These are phyloP conservation scores for Recurvomyces mirabilis DNA, from an alignment of 495 filamentous ascomycete species.

Conservation along the genomic window DNA sequence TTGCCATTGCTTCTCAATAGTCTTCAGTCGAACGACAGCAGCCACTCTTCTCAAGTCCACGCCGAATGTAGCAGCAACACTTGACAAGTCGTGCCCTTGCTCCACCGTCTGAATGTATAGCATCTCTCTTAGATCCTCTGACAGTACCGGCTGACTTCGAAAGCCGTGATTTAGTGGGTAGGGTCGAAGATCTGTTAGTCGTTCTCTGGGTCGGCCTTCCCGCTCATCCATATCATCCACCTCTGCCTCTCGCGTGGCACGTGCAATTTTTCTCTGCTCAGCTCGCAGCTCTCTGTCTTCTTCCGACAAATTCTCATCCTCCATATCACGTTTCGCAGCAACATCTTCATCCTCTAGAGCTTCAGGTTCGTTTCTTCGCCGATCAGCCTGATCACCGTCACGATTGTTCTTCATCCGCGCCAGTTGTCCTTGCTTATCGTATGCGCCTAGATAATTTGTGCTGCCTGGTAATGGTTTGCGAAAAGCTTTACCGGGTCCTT, in stretches of 20 bases:
- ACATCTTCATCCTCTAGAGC: constrained; percentile 16
- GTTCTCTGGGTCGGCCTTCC: constrained; percentile 31
- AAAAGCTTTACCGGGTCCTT: constrained; percentile 43
- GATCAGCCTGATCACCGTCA: not conserved
- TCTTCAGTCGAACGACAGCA: constrained; percentile 78
- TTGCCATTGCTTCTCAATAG: constrained; percentile 68
- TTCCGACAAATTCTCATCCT: constrained; percentile 13
- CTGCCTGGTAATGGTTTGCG: constrained; percentile 44
- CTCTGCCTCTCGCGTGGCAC: constrained; percentile 15
- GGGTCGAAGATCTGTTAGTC: constrained; percentile 37
- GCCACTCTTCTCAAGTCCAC: constrained; percentile 82
- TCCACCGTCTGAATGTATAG: constrained; percentile 59
- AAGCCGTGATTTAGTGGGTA: constrained; percentile 73
- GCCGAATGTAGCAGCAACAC: constrained; percentile 62
- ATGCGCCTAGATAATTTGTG: constrained; percentile 56
- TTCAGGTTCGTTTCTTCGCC: constrained; percentile 4
- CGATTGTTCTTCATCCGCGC: constrained; percentile 24
- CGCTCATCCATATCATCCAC: constrained; percentile 17
- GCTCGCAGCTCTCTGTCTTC: constrained; percentile 5
- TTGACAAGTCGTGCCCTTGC: constrained; percentile 56
- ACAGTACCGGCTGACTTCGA: constrained; percentile 60
- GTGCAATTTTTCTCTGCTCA: constrained; percentile 3
- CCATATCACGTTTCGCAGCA: constrained; percentile 17
- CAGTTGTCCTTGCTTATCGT: constrained; percentile 35
- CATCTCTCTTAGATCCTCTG: constrained; percentile 59